Evolutionary conservation across 805 yeast species (phyloP), one percentile per base, ranked within the genome.

Genomic region (Lipomyces orientalis): DNA sequence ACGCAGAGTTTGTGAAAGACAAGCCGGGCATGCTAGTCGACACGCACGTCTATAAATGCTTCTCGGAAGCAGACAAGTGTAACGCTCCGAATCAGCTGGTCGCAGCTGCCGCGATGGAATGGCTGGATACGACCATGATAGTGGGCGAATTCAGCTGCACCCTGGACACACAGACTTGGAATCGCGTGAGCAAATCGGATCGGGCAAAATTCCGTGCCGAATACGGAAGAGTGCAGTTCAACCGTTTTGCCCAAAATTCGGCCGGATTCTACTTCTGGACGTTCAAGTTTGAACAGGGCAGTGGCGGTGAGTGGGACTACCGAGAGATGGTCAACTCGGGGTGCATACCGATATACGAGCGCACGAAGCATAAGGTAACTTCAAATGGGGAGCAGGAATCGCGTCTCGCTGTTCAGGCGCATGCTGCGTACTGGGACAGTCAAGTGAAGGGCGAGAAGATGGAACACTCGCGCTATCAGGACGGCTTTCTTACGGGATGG

Each of bases 261-360:
- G 84, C 87, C 65, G 98, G 98, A 0, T 83, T 86, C 66, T 93
- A 84, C 78, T 94, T 95, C 79, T 94, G 98, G 98, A 90, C 97
- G 1, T 90, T 80, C 77, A 91, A 92, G 79, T 93, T 93, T 75
- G 86, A 89, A 76, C 83, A 87, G 65, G 98, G 98, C 1, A 89
- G 88, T 75, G 98, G 98, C 55, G 98, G 98, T 16, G 98, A 92
- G 79, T 94, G 98, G 98, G 98, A 95, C 60, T 89, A 91, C 79
- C 83, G 84, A 31, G 90, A 92, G 49, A 91, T 90, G 93, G 80
- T 84, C 25, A 87, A 88, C 29, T 29, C 29, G 9, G 65, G 61
- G 16, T 67, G 72, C 59, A 35, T 69, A 2, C 37, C 54, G 10
- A 3, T 43, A 7, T 60, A 64, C 49, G 46, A 54, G 25, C 69